phyloP scores from a whole-genome alignment of 2,329 filamentous ascomycete genomes.

The Ceratocystis eucalypticola region DNA sequence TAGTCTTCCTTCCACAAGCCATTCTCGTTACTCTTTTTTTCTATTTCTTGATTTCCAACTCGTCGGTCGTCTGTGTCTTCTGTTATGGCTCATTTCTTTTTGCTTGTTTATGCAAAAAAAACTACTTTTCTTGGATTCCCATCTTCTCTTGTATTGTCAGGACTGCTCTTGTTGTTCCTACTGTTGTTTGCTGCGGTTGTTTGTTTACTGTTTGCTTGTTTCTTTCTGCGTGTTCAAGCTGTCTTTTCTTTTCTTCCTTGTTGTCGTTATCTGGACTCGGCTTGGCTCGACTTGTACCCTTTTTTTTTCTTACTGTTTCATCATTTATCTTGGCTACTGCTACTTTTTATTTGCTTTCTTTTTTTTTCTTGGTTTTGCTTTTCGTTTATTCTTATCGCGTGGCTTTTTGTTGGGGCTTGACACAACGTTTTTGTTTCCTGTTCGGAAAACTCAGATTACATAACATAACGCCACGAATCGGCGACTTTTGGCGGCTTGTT shows the following conservation, averaged over 20 bases:
- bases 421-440: too few relatives aligned
- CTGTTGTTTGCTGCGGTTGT: too few relatives aligned
- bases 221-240: background rate
- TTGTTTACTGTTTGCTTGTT: background rate
- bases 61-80: background rate
- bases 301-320: constrained; percentile 16
- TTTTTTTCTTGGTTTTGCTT: constrained; percentile 7
- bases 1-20: background rate
- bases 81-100: background rate
- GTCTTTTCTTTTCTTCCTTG: constrained; percentile 18
- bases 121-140: background rate
- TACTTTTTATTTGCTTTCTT: constrained; percentile 9
- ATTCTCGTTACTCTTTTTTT: background rate
- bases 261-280: background rate
- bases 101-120: background rate
- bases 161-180: too few relatives aligned
- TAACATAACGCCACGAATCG: too few relatives aligned
- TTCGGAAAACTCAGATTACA: too few relatives aligned
- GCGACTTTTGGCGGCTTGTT: too few relatives aligned
- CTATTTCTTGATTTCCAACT: background rate
- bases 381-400: constrained; percentile 5
- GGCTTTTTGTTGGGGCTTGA: background rate
- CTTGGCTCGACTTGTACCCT: constrained; percentile 1
- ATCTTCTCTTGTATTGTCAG: background rate
- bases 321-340: constrained; percentile 1